phyloP scores from a whole-genome alignment of 768 basidiomycete genomes.

The Serendipita sp. region DNA sequence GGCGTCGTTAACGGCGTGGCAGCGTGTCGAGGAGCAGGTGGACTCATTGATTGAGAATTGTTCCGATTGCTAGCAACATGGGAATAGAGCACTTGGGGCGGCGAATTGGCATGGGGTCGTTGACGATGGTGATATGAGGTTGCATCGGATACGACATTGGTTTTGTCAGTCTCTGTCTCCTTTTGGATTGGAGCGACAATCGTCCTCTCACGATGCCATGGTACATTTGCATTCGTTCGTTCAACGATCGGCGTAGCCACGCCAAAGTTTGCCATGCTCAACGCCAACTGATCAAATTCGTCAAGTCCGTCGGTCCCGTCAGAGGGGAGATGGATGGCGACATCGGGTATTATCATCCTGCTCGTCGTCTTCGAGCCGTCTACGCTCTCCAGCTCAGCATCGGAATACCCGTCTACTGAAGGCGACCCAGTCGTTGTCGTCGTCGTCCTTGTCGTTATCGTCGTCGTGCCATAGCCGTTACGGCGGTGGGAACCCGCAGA shows the following conservation, averaged over 20 bases:
- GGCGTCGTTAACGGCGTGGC: too few species aligned
- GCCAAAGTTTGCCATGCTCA: not conserved
- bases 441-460: not conserved
- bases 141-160: too few species aligned
- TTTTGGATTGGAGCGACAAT: too few species aligned
- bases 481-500: not conserved
- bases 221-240: not conserved
- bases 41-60: too few species aligned
- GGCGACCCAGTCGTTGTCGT: not conserved
- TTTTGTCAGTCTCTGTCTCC: too few species aligned
- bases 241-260: not conserved
- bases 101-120: too few species aligned
- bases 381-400: not conserved
- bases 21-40: too few species aligned
- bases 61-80: too few species aligned
- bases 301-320: not conserved
- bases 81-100: too few species aligned
- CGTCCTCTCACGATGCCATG: too few species aligned
- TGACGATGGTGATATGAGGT: too few species aligned
- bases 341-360: not conserved
- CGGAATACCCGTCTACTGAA: not conserved
- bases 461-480: too few species aligned
- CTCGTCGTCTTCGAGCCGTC: not conserved
- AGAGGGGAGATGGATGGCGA: not conserved
- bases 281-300: not conserved